Evolutionary conservation across 2,329 filamentous ascomycete genomes (phyloP).

Genomic region (Fusarium concolor): DNA sequence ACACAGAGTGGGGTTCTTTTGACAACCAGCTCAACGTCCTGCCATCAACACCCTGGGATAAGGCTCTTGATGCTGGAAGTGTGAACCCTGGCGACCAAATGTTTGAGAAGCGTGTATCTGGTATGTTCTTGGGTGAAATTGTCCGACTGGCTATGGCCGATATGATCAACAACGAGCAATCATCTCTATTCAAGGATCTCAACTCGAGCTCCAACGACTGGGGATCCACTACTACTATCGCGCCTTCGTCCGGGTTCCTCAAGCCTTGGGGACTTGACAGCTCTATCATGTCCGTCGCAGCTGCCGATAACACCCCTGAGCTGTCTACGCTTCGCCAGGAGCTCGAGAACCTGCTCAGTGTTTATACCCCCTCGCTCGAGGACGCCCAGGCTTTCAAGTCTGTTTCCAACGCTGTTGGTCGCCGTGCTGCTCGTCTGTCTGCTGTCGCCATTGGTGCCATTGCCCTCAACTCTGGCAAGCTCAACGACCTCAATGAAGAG

Average conservation of each 20-base stretch:
- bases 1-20: constrained; percentile 98
- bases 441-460: constrained; percentile 90
- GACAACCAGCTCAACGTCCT: constrained; percentile 92
- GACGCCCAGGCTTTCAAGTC: constrained; percentile 90
- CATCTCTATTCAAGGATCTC: constrained; percentile 80
- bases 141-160: constrained; percentile 80
- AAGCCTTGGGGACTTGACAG: constrained; percentile 92
- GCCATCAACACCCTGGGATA: constrained; percentile 86
- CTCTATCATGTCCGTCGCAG: constrained; percentile 86
- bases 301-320: constrained; percentile 80
- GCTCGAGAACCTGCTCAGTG: constrained; percentile 79
- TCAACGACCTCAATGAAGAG: constrained; percentile 72
- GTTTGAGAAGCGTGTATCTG: constrained; percentile 98
- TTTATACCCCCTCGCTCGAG: constrained; percentile 81
- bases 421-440: constrained; percentile 86
- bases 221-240: constrained; percentile 76
- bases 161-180: constrained; percentile 74
- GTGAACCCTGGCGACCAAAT: constrained; percentile 96
- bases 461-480: constrained; percentile 81
- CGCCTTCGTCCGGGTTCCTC: constrained; percentile 74
- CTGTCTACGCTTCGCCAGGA: constrained; percentile 80
- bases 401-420: constrained; percentile 84
- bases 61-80: constrained; percentile 79
- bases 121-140: constrained; percentile 98
- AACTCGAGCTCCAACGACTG: constrained; percentile 78